These are phyloP conservation scores for Acmispon strigosus DNA, from an alignment of 306 rosid species.

Conservation along the genomic window DNA sequence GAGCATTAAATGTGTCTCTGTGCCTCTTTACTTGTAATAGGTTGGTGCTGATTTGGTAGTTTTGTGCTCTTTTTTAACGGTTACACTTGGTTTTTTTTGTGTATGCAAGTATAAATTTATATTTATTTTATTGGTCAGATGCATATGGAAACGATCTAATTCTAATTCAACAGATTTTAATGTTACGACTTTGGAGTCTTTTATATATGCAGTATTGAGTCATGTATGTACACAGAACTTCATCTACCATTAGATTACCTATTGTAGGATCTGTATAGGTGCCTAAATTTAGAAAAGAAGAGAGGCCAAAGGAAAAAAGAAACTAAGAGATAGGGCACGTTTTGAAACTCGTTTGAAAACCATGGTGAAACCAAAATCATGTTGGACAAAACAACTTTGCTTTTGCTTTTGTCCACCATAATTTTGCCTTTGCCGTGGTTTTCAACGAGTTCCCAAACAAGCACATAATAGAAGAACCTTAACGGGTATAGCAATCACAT, in stretches of 20 bases:
- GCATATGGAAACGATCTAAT: background rate
- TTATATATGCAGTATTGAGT: background rate
- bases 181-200: conserved; percentile 3
- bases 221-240: too few species aligned
- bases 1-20: conserved; percentile 7
- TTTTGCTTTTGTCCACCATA: too few species aligned
- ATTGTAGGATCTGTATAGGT: background rate
- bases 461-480: background rate
- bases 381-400: too few species aligned
- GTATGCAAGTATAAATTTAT: background rate
- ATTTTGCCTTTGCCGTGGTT: too few species aligned
- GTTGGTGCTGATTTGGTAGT: background rate
- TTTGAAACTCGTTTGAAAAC: too few species aligned
- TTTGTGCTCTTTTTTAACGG: background rate
- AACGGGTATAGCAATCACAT: background rate
- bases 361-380: too few species aligned
- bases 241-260: background rate
- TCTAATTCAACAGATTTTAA: background rate
- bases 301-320: background rate
- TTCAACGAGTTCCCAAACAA: too few species aligned
- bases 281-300: background rate
- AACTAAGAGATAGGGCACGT: background rate
- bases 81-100: background rate
- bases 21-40: too few species aligned
- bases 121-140: background rate